Evolutionary conservation across 1,139 yeast species (phyloP), one percentile per base, ranked within the genome.

Genomic region (Protomyces gravidus): DNA sequence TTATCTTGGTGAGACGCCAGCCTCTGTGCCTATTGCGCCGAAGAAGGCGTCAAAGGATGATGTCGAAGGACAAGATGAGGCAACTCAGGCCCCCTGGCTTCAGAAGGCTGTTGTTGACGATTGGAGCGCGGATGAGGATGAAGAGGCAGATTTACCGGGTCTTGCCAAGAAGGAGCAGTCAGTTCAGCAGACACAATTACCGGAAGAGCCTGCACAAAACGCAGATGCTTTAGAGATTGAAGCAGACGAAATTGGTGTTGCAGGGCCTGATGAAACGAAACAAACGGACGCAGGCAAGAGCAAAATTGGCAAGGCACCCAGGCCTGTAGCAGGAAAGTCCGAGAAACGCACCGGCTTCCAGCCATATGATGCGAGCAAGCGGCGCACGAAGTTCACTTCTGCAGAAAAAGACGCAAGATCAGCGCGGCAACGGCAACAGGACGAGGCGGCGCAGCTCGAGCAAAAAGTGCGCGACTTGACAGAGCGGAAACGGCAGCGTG

Each of bases 401-500:
- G 42, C 42, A 9, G 42, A 36, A 15, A 36, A 36, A 23, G 42
- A 36, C 5, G 42, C 42, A 23, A 19, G 42, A 11, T 17, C 25
- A 13, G 39, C 46, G 17, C 36, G 47, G 25, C 36, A 25, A 25
- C 28, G 11, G 11, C 45, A 49, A 1, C 27, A 32, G 5, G 25
- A 23, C 2, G 58, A 45, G 15, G 33, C 50, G 9, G 47, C 25
- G 11, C 51, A n/a, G 9, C 19, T 26, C 36, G 50, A 5, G 46
- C 45, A 25, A 32, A 36, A 27, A 13, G 39, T 25, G 6, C 13
- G 23, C 28, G 36, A 25, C 25, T 46, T 25, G 47, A 53, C 23
- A 15, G 28, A 21, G 33, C 42, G 28, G 40, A 32, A 50, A 17
- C 33, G n/a, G 25, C 27, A 53, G 23, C 33, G 58, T 5, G 40